A percentile compares a stretch with the other conserved stretches of the same genome.
These are phyloP conservation scores for Stemphylium lycopersici DNA, from an alignment of 2,329 filamentous ascomycete species.

Conservation along the genomic window DNA sequence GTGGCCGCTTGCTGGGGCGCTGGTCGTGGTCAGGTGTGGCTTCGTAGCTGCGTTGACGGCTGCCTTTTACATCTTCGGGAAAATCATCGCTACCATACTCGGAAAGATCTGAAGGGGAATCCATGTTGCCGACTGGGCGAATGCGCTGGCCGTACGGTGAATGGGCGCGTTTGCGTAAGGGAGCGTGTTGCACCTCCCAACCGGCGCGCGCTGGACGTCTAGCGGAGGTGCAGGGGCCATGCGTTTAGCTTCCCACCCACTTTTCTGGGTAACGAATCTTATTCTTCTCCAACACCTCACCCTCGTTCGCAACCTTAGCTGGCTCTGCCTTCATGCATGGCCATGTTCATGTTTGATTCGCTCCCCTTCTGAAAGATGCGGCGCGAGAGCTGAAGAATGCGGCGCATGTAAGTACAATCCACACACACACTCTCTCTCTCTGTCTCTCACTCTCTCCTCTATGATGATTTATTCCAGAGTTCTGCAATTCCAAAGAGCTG, in stretches of 20 bases:
- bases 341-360: too few species aligned
- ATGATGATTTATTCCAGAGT: slow-evolving; percentile 55
- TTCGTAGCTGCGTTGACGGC: slow-evolving; percentile 56
- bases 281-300: neutral
- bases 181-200: slow-evolving; percentile 14
- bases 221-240: slow-evolving; percentile 15
- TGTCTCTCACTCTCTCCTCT: neutral
- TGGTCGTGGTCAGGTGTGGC: slow-evolving; percentile 52
- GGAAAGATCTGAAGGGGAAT: slow-evolving; percentile 69
- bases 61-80: slow-evolving; percentile 61
- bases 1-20: slow-evolving; percentile 49
- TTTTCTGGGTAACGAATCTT: slow-evolving; percentile 8
- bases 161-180: slow-evolving; percentile 3
- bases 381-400: neutral
- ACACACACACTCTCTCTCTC: neutral
- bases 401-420: neutral
- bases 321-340: too few species aligned
- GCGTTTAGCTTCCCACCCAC: slow-evolving; percentile 17
- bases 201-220: slow-evolving; percentile 12
- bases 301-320: neutral
- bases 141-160: neutral
- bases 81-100: slow-evolving; percentile 69
- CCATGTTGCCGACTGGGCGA: slow-evolving; percentile 40
- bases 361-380: too few species aligned
- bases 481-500: slow-evolving; percentile 58